phyloP scores from a whole-genome alignment of 1,284 basidiomycete genomes.

The Heterobasidion annosum region DNA sequence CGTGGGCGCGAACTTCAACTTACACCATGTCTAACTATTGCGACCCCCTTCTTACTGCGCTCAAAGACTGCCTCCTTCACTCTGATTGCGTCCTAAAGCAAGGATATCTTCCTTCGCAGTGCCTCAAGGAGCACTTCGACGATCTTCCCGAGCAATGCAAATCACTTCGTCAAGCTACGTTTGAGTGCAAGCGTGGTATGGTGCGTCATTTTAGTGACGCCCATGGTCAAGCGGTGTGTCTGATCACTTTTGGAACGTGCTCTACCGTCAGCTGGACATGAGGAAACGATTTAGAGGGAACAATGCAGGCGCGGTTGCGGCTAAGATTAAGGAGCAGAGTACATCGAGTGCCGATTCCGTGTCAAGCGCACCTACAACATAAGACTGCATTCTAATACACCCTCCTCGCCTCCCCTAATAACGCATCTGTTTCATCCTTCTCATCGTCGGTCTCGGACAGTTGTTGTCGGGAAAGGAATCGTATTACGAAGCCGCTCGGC shows the following conservation, averaged over 20 bases:
- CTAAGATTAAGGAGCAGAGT: slow-evolving; percentile 5
- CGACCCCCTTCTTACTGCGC: slow-evolving; percentile 59
- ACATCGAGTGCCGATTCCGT: not conserved
- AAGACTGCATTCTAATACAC: not conserved
- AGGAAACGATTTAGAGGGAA: slow-evolving; percentile 76
- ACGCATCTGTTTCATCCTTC: not conserved
- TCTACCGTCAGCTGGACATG: slow-evolving; percentile 62
- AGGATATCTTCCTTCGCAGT: slow-evolving; percentile 66
- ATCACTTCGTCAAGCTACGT: slow-evolving; percentile 67
- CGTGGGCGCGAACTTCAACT: too few relatives aligned
- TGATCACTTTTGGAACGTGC: not conserved
- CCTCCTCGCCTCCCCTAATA: not conserved
- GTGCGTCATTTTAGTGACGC: slow-evolving; percentile 32
- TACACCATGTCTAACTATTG: slow-evolving; percentile 68
- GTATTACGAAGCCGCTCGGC: not conserved
- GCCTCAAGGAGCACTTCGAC: slow-evolving; percentile 60
- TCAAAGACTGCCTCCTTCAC: slow-evolving; percentile 72
- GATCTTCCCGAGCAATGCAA: slow-evolving; percentile 74
- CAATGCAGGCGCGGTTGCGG: slow-evolving; percentile 40
- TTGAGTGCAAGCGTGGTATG: slow-evolving; percentile 85
- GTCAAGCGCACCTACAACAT: slow-evolving; percentile 23
- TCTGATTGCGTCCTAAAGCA: slow-evolving; percentile 80
- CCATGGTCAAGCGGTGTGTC: not conserved
- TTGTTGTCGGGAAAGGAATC: not conserved
- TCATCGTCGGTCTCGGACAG: not conserved